Conservation (phyloP, 2,329 filamentous ascomycete species). For the Cladosporium phlei region DNA sequence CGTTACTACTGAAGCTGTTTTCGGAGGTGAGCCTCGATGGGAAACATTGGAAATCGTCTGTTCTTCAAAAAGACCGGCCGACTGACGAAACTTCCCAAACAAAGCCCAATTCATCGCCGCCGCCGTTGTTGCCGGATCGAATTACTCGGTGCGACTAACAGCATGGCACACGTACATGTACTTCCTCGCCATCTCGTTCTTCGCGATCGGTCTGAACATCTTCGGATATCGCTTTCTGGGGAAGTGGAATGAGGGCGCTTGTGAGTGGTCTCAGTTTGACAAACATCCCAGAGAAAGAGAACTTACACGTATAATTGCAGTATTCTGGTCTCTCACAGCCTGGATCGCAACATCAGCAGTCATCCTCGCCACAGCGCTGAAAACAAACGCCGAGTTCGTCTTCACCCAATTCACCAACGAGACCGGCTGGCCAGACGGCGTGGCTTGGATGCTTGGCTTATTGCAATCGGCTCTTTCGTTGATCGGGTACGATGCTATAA, state of each 20-base stretch:
- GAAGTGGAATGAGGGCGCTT: conserved; percentile 2
- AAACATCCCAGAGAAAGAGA: too few relatives aligned
- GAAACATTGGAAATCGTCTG: too few relatives aligned
- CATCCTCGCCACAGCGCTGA: conserved; percentile 59
- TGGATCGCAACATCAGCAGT: conserved; percentile 35
- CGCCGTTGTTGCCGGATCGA: conserved; percentile 2
- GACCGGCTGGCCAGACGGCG: conserved; percentile 64
- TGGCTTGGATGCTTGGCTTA: conserved; percentile 53
- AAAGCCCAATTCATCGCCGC: conserved; percentile 4
- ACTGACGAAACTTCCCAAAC: background rate
- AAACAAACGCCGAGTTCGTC: conserved; percentile 60
- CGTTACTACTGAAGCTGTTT: conserved; percentile 59
- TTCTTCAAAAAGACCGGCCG: too few relatives aligned
- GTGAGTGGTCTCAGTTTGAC: too few relatives aligned
- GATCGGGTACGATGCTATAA: background rate
- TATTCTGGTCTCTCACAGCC: conserved; percentile 5
- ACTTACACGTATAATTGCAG: too few relatives aligned
- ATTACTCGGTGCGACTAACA: background rate
- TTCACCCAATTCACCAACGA: conserved; percentile 62
- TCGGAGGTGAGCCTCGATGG: conserved; percentile 53
- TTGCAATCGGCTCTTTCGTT: conserved; percentile 45
- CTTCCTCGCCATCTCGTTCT: conserved; percentile 56
- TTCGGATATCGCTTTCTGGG: conserved; percentile 39
- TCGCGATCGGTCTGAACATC: conserved; percentile 58
- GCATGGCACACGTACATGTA: conserved; percentile 66